These are phyloP conservation scores for Starmerella powellii DNA, from an alignment of 805 yeast species.

Conservation along the genomic window DNA sequence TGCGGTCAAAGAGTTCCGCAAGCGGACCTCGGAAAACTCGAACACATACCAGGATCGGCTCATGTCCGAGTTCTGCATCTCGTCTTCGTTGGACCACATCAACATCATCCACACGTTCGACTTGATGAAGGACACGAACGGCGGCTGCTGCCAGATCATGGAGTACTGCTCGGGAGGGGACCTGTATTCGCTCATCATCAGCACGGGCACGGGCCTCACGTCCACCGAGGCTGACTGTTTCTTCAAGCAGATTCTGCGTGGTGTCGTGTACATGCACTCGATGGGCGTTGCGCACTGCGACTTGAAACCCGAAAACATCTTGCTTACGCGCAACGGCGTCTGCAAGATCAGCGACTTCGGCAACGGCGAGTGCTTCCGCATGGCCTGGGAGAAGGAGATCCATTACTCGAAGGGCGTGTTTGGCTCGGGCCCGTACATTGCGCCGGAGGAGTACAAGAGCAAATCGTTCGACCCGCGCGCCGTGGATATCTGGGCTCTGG, in stretches of 20 bases:
- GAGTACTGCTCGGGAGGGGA: slow-evolving; percentile 90
- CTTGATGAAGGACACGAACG: slow-evolving; percentile 59
- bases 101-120: slow-evolving; percentile 71
- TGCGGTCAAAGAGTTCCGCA: slow-evolving; percentile 68
- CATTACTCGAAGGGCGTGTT: slow-evolving; percentile 62
- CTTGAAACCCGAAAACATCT: slow-evolving; percentile 74
- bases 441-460: slow-evolving; percentile 69
- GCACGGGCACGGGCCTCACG: slow-evolving; percentile 43
- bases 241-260: slow-evolving; percentile 73
- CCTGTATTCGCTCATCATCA: slow-evolving; percentile 46
- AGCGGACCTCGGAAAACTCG: slow-evolving; percentile 46
- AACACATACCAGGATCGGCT: slow-evolving; percentile 55
- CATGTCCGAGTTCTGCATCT: slow-evolving; percentile 82
- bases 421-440: slow-evolving; percentile 84
- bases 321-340: slow-evolving; percentile 54
- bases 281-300: slow-evolving; percentile 94
- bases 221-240: slow-evolving; percentile 74
- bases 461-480: slow-evolving; percentile 60
- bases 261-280: slow-evolving; percentile 72
- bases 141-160: slow-evolving; percentile 81
- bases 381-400: slow-evolving; percentile 73
- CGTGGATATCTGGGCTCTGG: slow-evolving; percentile 84
- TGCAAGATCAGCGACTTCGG: slow-evolving; percentile 78
- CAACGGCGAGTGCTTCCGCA: slow-evolving; percentile 77
- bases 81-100: slow-evolving; percentile 60